Base-by-base conservation (phyloP, 2,329 filamentous ascomycete genomes). In the Fusarium sp. region DNA sequence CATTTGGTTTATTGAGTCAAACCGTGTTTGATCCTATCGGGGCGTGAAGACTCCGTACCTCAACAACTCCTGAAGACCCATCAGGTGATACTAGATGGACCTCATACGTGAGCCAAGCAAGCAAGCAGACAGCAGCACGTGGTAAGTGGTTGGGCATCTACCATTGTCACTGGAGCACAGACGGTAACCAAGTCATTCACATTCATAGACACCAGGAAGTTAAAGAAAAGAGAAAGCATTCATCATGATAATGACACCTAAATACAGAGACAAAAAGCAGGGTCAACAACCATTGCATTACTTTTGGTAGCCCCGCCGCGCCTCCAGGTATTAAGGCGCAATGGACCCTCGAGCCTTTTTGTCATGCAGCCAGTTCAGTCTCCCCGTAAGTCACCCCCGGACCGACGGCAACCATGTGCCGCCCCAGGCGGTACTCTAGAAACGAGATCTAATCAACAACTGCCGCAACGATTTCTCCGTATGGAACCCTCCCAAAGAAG, bases 361-460 rank as follows among this genome's bases (percentile, higher is more conserved):
- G 81, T 79, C 80, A 80, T 35, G 54, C 78, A 82, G 80, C 80
- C 77, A 80, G 76, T 78, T 75, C 73, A 80, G 76, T 78, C 71
- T 73, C 76, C 76, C 77, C 66, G 72, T 77, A 65, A 74, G 76
- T 76, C 80, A 77, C 79, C 81, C 76, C 77, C 70, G 77, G 76
- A 77, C 77, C 68, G 64, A 68, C 78, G 75, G 79, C 76, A 74
- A 72, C 69, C 16, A 50, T 27, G 50, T 64, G 76, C 73, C 74
- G 76, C 77, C 54, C 74, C 76, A 70, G 75, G 69, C 74, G 77
- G 72, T 74, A 77, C 81, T 83, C 81, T 83, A 83, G 79, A 83
- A 79, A 82, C 76, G 81, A 81, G 79, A 83, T 84, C 82, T 84
- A 50, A 84, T 84, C 82, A 81, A 80, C 79, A 82, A 81, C 80